Percentiles rank a stretch among this genome's conserved stretches.
Conservation (phyloP, 805 yeast genomes). For the Candida odintsovae region DNA sequence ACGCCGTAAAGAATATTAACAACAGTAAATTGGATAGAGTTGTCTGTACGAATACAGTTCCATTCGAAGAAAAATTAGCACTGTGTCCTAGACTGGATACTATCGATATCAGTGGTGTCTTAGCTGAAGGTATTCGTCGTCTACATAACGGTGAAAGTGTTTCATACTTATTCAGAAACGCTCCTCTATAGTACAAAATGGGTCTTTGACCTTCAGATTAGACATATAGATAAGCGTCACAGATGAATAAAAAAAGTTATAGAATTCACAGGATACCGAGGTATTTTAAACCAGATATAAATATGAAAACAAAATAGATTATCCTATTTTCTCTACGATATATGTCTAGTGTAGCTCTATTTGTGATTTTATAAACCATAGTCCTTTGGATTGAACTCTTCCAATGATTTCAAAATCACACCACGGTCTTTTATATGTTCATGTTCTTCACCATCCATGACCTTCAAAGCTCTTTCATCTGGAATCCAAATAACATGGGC, state of each 20-base stretch:
- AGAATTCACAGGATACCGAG: neutral
- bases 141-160: conserved; percentile 85
- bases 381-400: conserved; percentile 43
- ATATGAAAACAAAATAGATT: neutral
- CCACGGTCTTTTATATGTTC: conserved; percentile 52
- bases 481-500: conserved; percentile 94
- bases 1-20: conserved; percentile 66
- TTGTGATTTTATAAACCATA: conserved; percentile 33
- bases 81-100: conserved; percentile 58
- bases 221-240: neutral
- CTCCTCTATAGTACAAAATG: conserved; percentile 35
- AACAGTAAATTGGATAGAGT: conserved; percentile 62
- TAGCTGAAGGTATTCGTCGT: conserved; percentile 81
- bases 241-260: neutral
- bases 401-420: conserved; percentile 45
- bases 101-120: conserved; percentile 65
- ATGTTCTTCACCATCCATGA: conserved; percentile 45
- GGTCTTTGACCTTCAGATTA: neutral
- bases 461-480: conserved; percentile 61
- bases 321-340: neutral
- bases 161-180: conserved; percentile 69
- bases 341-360: neutral
- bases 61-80: conserved; percentile 58
- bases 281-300: too few species aligned
- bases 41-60: conserved; percentile 78